phyloP scores from a whole-genome alignment of 2,329 filamentous ascomycete genomes.

The Furcasterigmium sp. region DNA sequence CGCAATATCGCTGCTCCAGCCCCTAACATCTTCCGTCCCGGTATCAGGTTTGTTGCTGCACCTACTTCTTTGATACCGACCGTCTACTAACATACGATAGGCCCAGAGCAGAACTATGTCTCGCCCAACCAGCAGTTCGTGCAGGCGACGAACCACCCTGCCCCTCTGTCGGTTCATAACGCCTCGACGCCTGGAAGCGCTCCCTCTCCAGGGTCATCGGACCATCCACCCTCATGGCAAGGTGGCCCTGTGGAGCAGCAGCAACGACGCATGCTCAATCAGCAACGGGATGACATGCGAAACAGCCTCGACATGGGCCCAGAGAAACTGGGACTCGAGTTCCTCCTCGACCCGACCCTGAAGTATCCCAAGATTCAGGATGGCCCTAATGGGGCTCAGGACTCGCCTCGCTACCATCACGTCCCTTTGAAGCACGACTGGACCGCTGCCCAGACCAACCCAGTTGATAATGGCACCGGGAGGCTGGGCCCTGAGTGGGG shows the following conservation, averaged over 20 bases:
- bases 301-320: conserved; percentile 56
- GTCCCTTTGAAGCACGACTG: conserved; percentile 47
- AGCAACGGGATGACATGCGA: conserved; percentile 43
- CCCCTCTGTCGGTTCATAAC: conserved; percentile 22
- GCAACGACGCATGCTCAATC: conserved; percentile 29
- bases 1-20: conserved; percentile 60
- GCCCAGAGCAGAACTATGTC: conserved; percentile 22
- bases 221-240: conserved; percentile 10
- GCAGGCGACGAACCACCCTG: conserved; percentile 16
- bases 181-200: conserved; percentile 32
- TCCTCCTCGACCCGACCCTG: conserved; percentile 60
- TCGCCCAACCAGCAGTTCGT: conserved; percentile 22
- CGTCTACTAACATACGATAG: conserved; percentile 7
- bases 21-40: conserved; percentile 36
- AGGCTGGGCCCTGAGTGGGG: conserved; percentile 3
- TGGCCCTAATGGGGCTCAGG: conserved; percentile 41
- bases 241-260: conserved; percentile 14
- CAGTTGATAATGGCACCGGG: neutral
- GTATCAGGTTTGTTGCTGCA: conserved; percentile 9
- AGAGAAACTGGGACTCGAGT: conserved; percentile 67
- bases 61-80: conserved; percentile 3
- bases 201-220: conserved; percentile 27
- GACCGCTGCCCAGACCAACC: conserved; percentile 12
- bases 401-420: conserved; percentile 36
- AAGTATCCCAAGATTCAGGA: conserved; percentile 47